A percentile compares a stretch with the other conserved stretches of the same genome.
phyloP scores from a whole-genome alignment of 106 monocot genomes.

The Dendrobium nobile region DNA sequence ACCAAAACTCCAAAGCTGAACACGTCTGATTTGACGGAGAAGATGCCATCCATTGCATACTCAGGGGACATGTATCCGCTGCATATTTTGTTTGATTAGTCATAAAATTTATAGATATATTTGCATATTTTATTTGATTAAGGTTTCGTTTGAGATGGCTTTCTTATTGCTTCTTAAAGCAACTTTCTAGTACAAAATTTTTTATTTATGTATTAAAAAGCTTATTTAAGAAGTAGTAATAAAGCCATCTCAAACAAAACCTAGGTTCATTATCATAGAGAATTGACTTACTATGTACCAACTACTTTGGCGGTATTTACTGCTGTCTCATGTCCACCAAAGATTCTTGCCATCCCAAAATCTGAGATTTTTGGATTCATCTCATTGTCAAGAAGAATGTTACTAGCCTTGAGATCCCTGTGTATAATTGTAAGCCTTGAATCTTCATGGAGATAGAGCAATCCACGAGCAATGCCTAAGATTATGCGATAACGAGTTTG shows the following conservation, averaged over 20 bases:
- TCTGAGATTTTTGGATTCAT: slow-evolving; percentile 58
- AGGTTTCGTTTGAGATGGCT: no score
- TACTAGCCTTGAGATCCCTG: slow-evolving; percentile 48
- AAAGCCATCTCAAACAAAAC: no score
- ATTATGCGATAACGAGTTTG: slow-evolving; percentile 29
- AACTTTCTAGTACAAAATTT: no score
- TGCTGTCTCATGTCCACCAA: slow-evolving; percentile 23
- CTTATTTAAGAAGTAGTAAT: no score
- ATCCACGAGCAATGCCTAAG: slow-evolving; percentile 33
- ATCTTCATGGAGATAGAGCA: slow-evolving; percentile 53
- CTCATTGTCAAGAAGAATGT: slow-evolving; percentile 41
- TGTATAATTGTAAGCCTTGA: slow-evolving; percentile 40
- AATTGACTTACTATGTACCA: slow-evolving; percentile 44
- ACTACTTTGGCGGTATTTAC: slow-evolving; percentile 25
- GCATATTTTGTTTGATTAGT: neutral
- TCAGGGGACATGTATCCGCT: slow-evolving; percentile 61
- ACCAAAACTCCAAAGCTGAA: slow-evolving; percentile 59
- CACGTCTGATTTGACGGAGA: slow-evolving; percentile 57
- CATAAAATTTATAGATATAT: neutral
- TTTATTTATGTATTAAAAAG: no score
- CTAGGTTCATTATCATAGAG: neutral
- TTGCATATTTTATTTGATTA: neutral
- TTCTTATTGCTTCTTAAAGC: no score
- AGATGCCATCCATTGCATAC: slow-evolving; percentile 37
- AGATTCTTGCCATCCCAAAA: slow-evolving; percentile 51